phyloP scores from a whole-genome alignment of 306 rosid species.

The Casuarina cunninghamiana region DNA sequence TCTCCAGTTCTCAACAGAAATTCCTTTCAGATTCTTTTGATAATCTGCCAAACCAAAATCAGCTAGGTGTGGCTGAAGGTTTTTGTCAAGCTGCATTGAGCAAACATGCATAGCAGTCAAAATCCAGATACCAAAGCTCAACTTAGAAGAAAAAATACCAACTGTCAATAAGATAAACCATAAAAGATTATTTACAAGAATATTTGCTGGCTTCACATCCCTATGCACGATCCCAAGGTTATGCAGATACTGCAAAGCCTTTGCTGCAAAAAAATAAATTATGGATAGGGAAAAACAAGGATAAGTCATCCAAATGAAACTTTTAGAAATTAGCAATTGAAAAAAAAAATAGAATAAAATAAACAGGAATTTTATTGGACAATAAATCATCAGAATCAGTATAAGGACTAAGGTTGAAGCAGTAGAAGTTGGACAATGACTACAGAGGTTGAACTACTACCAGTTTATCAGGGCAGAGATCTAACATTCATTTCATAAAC shows the following conservation, averaged over 20 bases:
- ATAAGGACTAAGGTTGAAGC: neutral
- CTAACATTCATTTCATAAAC: neutral
- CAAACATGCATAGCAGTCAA: slow-evolving; percentile 19
- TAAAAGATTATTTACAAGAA: slow-evolving; percentile 66
- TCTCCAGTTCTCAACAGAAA: slow-evolving; percentile 74
- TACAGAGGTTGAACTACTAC: too few relatives aligned
- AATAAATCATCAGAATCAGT: neutral
- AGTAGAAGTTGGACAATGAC: too few relatives aligned
- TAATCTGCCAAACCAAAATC: slow-evolving; percentile 96
- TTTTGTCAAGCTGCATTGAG: slow-evolving; percentile 71
- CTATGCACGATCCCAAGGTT: slow-evolving; percentile 88
- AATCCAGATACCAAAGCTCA: neutral
- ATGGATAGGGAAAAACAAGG: slow-evolving; percentile 22
- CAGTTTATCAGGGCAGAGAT: too few relatives aligned
- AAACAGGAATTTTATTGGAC: neutral
- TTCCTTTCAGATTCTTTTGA: slow-evolving; percentile 59
- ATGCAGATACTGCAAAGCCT: slow-evolving; percentile 85
- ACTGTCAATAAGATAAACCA: slow-evolving; percentile 24
- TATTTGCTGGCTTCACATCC: slow-evolving; percentile 96
- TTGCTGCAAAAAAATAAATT: slow-evolving; percentile 63
- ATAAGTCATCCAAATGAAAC: slow-evolving; percentile 3
- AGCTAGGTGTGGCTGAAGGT: slow-evolving; percentile 68
- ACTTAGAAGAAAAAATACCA: slow-evolving; percentile 6
- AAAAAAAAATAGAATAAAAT: neutral
- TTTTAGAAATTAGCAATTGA: neutral